Evolutionary conservation across 768 basidiomycete genomes (phyloP).

Genomic region (Jaapia argillacea): DNA sequence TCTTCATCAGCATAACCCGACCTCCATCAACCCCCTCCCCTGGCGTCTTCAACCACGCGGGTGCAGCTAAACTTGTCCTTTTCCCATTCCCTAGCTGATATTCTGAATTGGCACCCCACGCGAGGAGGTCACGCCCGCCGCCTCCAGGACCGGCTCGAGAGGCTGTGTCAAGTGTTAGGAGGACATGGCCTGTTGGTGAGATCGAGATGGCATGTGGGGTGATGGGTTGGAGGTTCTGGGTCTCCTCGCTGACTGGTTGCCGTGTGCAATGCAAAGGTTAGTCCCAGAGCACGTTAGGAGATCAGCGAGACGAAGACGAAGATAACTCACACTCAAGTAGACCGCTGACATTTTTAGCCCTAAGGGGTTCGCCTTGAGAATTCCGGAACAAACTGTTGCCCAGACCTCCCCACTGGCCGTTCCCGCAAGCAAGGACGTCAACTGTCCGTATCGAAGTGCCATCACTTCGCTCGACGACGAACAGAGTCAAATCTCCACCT

Average conservation of each 20-base stretch:
- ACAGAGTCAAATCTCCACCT: constrained; percentile 75
- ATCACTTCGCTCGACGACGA: constrained; percentile 52
- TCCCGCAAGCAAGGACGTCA: constrained; percentile 68
- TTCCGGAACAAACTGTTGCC: constrained; percentile 60
- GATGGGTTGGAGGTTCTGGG: constrained; percentile 52
- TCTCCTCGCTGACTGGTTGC: constrained; percentile 65
- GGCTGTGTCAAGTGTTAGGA: constrained; percentile 61
- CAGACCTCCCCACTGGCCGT: constrained; percentile 76
- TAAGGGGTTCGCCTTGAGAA: constrained; percentile 58
- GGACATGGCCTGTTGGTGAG: constrained; percentile 67
- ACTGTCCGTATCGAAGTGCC: constrained; percentile 25
- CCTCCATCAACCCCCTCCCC: constrained; percentile 27
- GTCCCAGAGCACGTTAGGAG: constrained; percentile 3
- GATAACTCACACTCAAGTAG: constrained; percentile 71
- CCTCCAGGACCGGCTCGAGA: constrained; percentile 36
- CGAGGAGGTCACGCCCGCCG: constrained; percentile 52
- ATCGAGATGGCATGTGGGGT: constrained; percentile 52
- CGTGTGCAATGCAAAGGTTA: no score
- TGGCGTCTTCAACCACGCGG: constrained; percentile 37
- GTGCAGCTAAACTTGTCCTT: constrained; percentile 45
- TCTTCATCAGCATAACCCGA: constrained; percentile 47
- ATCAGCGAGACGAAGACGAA: not conserved
- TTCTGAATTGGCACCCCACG: constrained; percentile 67
- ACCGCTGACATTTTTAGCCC: constrained; percentile 74
- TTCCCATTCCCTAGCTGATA: constrained; percentile 73